Base-by-base conservation (phyloP, 345 rosid genomes). In the Populus davidiana region DNA sequence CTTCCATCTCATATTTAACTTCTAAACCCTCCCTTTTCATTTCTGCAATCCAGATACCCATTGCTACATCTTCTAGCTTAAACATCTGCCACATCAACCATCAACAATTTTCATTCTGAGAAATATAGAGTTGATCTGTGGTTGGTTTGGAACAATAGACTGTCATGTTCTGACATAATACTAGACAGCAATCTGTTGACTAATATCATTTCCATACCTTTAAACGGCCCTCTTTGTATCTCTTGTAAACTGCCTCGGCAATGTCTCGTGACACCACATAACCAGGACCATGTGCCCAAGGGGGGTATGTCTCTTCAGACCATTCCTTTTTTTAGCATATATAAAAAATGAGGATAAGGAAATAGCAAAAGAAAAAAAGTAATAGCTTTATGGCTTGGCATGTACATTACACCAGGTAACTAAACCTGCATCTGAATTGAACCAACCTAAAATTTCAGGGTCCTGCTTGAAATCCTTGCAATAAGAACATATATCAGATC, bases 231-330 rank as follows among this genome's bases (percentile, higher is more conserved):
- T 77, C 81, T 74, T 82, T 86, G 81, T 87, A 81, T 79, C 81
- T 88, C 83, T 86, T 81, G 79, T 85, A 84, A 64, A 95, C 92
- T 35, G 86, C 82, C 78, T 88, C 84, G 29, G 98, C 99, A 77
- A 93, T 88, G 88, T 95, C 98, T 17, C 35, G 78, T 5, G 99
- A 89, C 73, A 92, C 93, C 73, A 92, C 89, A 84, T 95, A 93
- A 81, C 99, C 96, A 35, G 99, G 98, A 80, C 98, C 98, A 81
- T 91, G 99, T 3, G 96, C 99, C 95, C 93, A 92, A 36, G 99
- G 96, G 2, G 97, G 98, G 67, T 93, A 95, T 52, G 84, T 84
- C 33, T 84, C 92, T 83, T 85, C 96, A 18, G 88, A 85, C 94
- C 97, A 93, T 87, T 95, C 99, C 99, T 93, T 77, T 77, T 33